A percentile compares a stretch with the other conserved stretches of the same genome.
phyloP scores from a whole-genome alignment of 768 basidiomycete species.

The Boletales sp. region DNA sequence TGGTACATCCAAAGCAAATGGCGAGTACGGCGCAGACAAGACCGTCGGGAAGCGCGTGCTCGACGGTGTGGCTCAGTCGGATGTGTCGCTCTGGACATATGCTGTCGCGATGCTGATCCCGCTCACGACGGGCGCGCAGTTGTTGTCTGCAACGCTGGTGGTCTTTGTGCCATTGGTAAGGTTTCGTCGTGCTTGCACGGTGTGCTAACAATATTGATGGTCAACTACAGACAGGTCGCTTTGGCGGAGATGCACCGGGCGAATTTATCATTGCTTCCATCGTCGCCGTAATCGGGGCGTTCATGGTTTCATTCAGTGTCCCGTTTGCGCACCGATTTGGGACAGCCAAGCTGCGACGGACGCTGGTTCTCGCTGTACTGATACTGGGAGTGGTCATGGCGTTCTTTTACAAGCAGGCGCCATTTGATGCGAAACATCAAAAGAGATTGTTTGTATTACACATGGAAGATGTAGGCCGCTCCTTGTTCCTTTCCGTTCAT shows the following conservation, averaged over 20 bases:
- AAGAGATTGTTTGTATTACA: slow-evolving; percentile 82
- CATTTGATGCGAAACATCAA: slow-evolving; percentile 85
- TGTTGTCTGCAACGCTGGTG: slow-evolving; percentile 62
- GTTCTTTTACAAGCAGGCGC: slow-evolving; percentile 52
- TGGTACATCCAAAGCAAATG: neutral
- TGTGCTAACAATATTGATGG: neutral
- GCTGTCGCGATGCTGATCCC: slow-evolving; percentile 55
- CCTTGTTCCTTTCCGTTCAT: neutral
- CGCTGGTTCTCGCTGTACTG: slow-evolving; percentile 44
- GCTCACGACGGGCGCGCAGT: slow-evolving; percentile 53
- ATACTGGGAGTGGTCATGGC: slow-evolving; percentile 51
- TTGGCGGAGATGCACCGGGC: slow-evolving; percentile 77
- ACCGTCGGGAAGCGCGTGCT: neutral
- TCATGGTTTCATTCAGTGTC: slow-evolving; percentile 54
- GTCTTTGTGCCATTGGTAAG: slow-evolving; percentile 87
- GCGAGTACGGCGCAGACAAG: neutral
- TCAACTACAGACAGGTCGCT: slow-evolving; percentile 65
- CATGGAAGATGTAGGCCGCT: slow-evolving; percentile 70
- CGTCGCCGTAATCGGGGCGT: slow-evolving; percentile 53
- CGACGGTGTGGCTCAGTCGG: slow-evolving; percentile 18
- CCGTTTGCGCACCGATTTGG: slow-evolving; percentile 78
- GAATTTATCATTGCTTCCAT: slow-evolving; percentile 88
- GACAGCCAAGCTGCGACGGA: slow-evolving; percentile 32
- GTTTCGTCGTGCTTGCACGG: neutral
- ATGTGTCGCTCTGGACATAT: slow-evolving; percentile 60